phyloP scores from a whole-genome alignment of 257 asterid genomes.

The Solanum clarkiae region DNA sequence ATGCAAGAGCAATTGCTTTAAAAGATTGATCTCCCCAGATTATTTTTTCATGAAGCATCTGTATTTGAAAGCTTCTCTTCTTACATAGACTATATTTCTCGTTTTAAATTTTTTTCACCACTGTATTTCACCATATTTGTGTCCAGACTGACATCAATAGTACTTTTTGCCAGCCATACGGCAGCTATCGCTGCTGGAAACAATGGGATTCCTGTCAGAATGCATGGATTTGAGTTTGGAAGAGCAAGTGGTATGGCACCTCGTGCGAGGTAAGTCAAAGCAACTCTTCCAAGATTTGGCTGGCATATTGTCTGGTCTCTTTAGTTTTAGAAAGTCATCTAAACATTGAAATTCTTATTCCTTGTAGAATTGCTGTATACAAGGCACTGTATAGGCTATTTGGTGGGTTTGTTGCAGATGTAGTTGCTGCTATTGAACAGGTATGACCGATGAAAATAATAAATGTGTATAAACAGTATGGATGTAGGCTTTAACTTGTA shows the following conservation, averaged over 20 bases:
- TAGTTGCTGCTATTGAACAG: slow-evolving; percentile 99
- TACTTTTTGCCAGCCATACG: slow-evolving; percentile 55
- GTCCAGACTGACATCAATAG: not conserved
- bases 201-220: slow-evolving; percentile 87
- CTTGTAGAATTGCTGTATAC: slow-evolving; percentile 90
- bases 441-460: slow-evolving; percentile 17
- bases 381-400: slow-evolving; percentile 93
- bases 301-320: not conserved
- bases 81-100: not conserved
- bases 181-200: slow-evolving; percentile 99
- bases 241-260: slow-evolving; percentile 99
- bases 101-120: not conserved
- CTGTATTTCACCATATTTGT: not conserved
- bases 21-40: not conserved
- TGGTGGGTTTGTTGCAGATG: slow-evolving; percentile 97
- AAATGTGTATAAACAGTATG: not conserved
- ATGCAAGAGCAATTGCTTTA: not conserved
- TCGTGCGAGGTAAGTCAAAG: slow-evolving; percentile 67
- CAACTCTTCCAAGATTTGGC: not conserved
- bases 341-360: slow-evolving; percentile 2
- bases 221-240: slow-evolving; percentile 95
- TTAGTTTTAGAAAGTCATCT: not conserved
- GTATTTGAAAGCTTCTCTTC: not conserved
- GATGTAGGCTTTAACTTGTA: not conserved
- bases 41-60: not conserved